Base-by-base conservation (phyloP, 305 asterid species). In the Nicotiana rustica region DNA sequence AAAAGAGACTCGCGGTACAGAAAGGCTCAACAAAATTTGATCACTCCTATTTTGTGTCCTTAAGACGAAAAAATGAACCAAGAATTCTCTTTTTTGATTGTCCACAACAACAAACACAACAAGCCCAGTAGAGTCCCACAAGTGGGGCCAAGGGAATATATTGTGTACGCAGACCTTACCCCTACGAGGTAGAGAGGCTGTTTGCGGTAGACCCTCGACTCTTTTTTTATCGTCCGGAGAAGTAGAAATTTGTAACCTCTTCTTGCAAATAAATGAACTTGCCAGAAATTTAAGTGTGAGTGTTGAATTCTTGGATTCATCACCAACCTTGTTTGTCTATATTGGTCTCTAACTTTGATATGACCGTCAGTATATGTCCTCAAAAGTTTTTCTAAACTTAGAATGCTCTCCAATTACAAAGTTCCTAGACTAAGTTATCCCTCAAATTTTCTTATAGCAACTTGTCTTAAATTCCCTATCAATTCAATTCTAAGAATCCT, bases 341-440 rank as follows among this genome's bases (percentile, higher is more conserved):
- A 33, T 38, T 38, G 14, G 6, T 38, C 25, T 56, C n/a, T 67
- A 41, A 18, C 83, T 68, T 83, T 31, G 86, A 41, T 47, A 38
- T 69, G 66, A 83, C 35, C 86, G 76, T 69, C 77, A 60, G 66
- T 59, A 15, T 3, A 18, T 13, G 44, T 66, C 67, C 18, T 60
- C 77, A 7, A 60, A 59, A 70, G 55, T 33, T 61, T 17, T 79
- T 55, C 57, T 55, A 70, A 52, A 56, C 67, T 5, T 79, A 29
- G 66, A 52, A 69, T 19, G 52, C 55, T 80, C 73, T 71, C 84
- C 81, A 71, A 71, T 18, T 35, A 73, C 82, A 80, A 80, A 57
- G 80, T 57, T 76, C 17, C 65, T 76, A 76, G 17, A 35, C 78
- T 47, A 76, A 56, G 61, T 4, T 71, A 5, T 35, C 21, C 44